Evolutionary conservation across 2,329 filamentous ascomycete genomes (phyloP).

Genomic region (Cladosporium phlei): DNA sequence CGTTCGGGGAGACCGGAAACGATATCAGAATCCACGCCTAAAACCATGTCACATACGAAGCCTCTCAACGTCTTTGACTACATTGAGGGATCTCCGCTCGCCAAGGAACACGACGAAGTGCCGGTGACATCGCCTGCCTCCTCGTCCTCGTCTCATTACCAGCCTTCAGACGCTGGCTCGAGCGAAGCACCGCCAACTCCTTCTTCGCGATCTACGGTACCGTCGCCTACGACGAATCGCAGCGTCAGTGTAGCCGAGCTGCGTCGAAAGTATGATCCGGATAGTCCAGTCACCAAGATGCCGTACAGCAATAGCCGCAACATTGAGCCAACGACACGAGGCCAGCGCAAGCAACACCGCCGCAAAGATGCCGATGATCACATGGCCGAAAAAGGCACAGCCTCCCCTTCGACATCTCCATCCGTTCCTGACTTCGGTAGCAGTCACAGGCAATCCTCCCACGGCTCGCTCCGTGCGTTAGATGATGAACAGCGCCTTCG

Average conservation of each 20-base stretch:
- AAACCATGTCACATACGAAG: slow-evolving; percentile 16
- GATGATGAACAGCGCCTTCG: slow-evolving; percentile 18
- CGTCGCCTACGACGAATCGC: slow-evolving; percentile 26
- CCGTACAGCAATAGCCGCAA: background rate
- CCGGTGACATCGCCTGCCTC: slow-evolving; percentile 24
- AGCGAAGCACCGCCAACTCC: slow-evolving; percentile 29
- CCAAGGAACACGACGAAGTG: slow-evolving; percentile 20
- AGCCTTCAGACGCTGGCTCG: slow-evolving; percentile 28
- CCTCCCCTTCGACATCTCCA: slow-evolving; percentile 5
- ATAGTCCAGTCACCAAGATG: slow-evolving; percentile 11
- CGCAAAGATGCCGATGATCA: background rate
- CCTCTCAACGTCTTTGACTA: slow-evolving; percentile 28
- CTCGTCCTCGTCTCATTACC: slow-evolving; percentile 28
- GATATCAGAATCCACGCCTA: background rate
- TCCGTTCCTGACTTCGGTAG: slow-evolving; percentile 8
- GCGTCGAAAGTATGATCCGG: slow-evolving; percentile 25
- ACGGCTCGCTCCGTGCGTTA: background rate
- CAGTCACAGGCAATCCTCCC: slow-evolving; percentile 4
- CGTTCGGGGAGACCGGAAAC: slow-evolving; percentile 16
- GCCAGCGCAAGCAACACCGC: background rate
- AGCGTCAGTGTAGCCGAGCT: slow-evolving; percentile 27
- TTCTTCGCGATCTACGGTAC: slow-evolving; percentile 28
- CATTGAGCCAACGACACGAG: background rate
- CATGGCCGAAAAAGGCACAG: background rate
- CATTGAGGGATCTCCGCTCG: slow-evolving; percentile 21